Conservation (phyloP, 108 stramenopile species). For the Fistulifera pelliculosa region DNA sequence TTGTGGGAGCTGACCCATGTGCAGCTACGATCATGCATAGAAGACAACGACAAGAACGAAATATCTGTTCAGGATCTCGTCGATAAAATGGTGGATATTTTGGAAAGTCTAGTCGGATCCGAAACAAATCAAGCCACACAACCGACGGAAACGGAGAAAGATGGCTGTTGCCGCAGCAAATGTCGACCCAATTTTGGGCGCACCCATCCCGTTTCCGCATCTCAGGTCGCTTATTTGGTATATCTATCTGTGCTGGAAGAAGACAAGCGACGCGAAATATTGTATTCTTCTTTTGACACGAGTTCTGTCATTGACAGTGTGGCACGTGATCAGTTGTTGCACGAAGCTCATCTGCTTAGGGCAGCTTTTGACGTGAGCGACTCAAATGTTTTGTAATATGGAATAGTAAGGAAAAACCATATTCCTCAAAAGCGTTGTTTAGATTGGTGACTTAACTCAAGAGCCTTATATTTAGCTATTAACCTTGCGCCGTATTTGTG, state of each 20-base stretch:
- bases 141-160: slow-evolving; percentile 1
- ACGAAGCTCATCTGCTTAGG: slow-evolving; percentile 52
- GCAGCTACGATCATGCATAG: slow-evolving; percentile 25
- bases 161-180: not conserved
- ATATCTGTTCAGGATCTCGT: slow-evolving; percentile 4
- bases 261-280: slow-evolving; percentile 24
- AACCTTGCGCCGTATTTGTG: too few relatives aligned
- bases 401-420: too few relatives aligned
- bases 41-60: slow-evolving; percentile 11
- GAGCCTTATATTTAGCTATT: too few relatives aligned
- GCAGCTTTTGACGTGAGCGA: slow-evolving; percentile 58
- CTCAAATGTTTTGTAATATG: not conserved
- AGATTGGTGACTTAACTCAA: too few relatives aligned
- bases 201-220: slow-evolving; percentile 4
- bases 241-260: slow-evolving; percentile 47
- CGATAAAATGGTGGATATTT: not conserved
- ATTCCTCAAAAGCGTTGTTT: too few relatives aligned
- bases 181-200: slow-evolving; percentile 9
- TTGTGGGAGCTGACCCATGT: slow-evolving; percentile 62
- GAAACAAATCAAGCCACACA: not conserved
- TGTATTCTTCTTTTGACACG: slow-evolving; percentile 7
- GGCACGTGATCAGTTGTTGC: slow-evolving; percentile 42
- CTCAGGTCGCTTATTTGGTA: slow-evolving; percentile 43
- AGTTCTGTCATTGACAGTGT: not conserved
- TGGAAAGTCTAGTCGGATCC: not conserved